Conservation (phyloP, 2,329 filamentous ascomycete genomes). For the Chalaropsis ovoidea region DNA sequence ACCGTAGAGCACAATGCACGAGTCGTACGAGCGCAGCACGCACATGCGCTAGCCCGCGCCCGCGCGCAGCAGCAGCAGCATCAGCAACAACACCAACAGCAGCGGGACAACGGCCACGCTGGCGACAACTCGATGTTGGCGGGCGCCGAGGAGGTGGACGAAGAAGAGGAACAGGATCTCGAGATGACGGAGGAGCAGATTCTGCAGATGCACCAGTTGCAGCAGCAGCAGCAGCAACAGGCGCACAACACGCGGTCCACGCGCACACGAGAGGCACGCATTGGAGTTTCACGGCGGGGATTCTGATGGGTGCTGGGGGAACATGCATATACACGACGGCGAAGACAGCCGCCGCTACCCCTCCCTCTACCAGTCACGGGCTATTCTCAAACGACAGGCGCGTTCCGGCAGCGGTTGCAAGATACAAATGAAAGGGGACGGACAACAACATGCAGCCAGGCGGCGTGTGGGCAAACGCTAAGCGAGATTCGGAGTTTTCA, state of each 20-base stretch:
- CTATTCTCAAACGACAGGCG: neutral
- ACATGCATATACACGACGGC: neutral
- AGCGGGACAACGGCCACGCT: neutral
- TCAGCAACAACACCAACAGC: constrained; percentile 24
- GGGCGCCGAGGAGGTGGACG: constrained; percentile 12
- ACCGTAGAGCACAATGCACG: constrained; percentile 29
- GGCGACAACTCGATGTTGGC: constrained; percentile 19
- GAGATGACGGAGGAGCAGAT: constrained; percentile 24
- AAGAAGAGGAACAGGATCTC: constrained; percentile 1
- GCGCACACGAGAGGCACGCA: constrained; percentile 21
- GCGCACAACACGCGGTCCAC: constrained; percentile 18
- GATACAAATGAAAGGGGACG: neutral
- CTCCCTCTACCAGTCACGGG: neutral
- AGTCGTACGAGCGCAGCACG: constrained; percentile 16
- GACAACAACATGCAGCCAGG: neutral
- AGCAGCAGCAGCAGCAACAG: constrained; percentile 28
- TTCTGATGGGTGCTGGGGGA: neutral
- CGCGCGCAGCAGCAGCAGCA: constrained; percentile 27
- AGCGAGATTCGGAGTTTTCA: neutral
- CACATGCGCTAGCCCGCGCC: constrained; percentile 17
- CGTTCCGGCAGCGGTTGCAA: neutral
- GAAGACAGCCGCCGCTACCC: neutral
- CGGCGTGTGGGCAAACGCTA: neutral
- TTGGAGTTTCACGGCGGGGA: constrained; percentile 16
- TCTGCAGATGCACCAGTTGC: constrained; percentile 25